Percentiles rank a stretch among this genome's conserved stretches.
Evolutionary conservation across 2,329 filamentous ascomycete genomes (phyloP).

Genomic region (Fusarium redolens): DNA sequence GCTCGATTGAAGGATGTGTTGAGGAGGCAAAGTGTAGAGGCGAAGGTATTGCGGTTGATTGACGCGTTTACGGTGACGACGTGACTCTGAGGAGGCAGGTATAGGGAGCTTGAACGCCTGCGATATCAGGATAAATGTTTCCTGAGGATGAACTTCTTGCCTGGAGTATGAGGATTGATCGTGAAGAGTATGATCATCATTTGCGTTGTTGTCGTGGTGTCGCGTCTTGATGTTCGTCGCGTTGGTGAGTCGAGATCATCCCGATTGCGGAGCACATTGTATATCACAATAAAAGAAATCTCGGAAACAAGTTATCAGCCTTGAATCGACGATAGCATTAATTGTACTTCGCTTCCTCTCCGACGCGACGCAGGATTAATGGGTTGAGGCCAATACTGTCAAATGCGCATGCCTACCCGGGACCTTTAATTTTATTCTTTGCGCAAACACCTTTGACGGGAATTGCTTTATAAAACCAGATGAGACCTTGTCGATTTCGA

Average conservation of each 20-base stretch:
- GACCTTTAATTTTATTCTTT: neutral
- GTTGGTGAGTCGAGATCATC: neutral
- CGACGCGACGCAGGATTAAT: fast-evolving
- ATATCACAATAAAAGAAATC: neutral
- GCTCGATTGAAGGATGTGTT: neutral
- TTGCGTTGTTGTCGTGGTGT: neutral
- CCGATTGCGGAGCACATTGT: neutral
- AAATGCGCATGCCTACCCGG: neutral
- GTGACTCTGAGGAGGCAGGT: fast-evolving
- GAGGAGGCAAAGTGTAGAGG: neutral
- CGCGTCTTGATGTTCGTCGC: too few relatives aligned
- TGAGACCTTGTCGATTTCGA: neutral
- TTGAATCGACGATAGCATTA: neutral
- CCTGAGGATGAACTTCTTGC: neutral
- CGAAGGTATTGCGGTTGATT: neutral
- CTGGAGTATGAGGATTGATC: neutral
- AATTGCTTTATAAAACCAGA: neutral
- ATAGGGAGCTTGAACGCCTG: neutral
- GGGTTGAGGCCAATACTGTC: neutral
- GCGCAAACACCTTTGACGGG: neutral
- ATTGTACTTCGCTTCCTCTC: neutral
- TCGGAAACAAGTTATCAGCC: fast-evolving
- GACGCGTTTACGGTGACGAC: neutral
- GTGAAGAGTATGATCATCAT: neutral
- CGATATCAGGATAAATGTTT: neutral